A percentile compares a stretch with the other conserved stretches of the same genome.
Evolutionary conservation across 805 yeast species (phyloP).

Genomic region (Metschnikowia corniflorae): DNA sequence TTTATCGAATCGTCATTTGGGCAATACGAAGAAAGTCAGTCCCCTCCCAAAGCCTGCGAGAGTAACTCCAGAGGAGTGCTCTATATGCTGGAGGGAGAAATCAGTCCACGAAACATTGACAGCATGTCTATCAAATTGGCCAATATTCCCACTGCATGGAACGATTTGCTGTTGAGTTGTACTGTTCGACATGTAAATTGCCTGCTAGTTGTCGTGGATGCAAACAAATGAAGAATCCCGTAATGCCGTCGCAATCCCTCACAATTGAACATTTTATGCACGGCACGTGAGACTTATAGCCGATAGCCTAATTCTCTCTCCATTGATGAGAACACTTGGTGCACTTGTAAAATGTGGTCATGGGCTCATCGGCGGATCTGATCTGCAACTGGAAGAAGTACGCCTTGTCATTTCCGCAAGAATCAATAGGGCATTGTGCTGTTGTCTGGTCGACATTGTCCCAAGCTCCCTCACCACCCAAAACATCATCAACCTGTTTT

Average conservation of each 20-base stretch:
- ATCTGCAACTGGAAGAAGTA: conserved; percentile 96
- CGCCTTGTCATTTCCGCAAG: conserved; percentile 86
- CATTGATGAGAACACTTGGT: conserved; percentile 91
- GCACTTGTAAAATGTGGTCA: conserved; percentile 97
- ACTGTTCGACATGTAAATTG: no score
- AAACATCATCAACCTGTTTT: conserved; percentile 91
- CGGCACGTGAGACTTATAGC: not conserved
- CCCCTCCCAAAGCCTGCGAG: not conserved
- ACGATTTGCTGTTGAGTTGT: conserved; percentile 5
- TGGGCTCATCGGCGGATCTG: conserved; percentile 98
- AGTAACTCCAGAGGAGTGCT: not conserved
- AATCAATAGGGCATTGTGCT: conserved; percentile 86
- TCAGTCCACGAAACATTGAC: conserved; percentile 1
- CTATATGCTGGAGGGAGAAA: conserved; percentile 3
- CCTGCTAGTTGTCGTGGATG: no score
- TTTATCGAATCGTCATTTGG: conserved; percentile 13
- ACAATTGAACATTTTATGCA: no score
- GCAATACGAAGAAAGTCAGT: conserved; percentile 13
- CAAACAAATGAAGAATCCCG: no score
- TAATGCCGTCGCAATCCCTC: no score
- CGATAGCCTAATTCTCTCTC: conserved; percentile 94
- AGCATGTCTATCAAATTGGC: conserved; percentile 1
- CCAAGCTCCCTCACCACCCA: conserved; percentile 98
- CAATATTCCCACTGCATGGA: conserved; percentile 2
- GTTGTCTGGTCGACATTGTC: conserved; percentile 96